Conservation (phyloP, 495 filamentous ascomycete species). For the Penicillium fimorum region DNA sequence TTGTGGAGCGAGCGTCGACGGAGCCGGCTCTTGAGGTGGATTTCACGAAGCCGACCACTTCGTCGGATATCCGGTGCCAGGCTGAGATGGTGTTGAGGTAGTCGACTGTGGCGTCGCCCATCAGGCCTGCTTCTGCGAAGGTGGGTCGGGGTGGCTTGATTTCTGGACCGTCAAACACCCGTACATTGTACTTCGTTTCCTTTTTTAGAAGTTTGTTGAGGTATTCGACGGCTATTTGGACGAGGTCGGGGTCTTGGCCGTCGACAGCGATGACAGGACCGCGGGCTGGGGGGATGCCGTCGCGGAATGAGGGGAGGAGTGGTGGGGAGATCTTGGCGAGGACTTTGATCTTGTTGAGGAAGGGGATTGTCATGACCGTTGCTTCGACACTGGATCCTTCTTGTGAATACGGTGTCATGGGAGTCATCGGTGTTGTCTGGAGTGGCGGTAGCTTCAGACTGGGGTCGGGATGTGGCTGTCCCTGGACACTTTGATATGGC, state of each 20-base stretch:
- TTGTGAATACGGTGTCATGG: conserved; percentile 31
- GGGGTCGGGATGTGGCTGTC: conserved; percentile 34
- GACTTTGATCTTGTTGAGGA: conserved; percentile 66
- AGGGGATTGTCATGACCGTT: conserved; percentile 72
- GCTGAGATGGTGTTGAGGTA: conserved; percentile 67
- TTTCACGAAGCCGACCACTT: conserved; percentile 65
- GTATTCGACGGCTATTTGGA: conserved; percentile 56
- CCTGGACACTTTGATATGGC: conserved; percentile 24
- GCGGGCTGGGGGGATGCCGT: conserved; percentile 48
- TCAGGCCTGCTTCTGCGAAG: conserved; percentile 34
- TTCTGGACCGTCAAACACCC: conserved; percentile 50
- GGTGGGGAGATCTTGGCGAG: conserved; percentile 68
- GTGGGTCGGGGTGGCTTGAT: conserved; percentile 27
- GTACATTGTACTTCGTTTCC: conserved; percentile 57
- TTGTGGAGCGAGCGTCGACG: conserved; percentile 3
- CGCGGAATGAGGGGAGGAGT: conserved; percentile 44
- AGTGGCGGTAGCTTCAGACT: conserved; percentile 58
- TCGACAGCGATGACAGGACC: conserved; percentile 84
- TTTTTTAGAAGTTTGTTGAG: conserved; percentile 59
- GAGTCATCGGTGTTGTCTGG: conserved; percentile 29
- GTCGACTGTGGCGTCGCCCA: conserved; percentile 52
- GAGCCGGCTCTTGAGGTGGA: conserved; percentile 18
- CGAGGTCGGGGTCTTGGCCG: conserved; percentile 57
- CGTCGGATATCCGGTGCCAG: conserved; percentile 69
- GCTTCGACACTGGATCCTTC: conserved; percentile 55